Conservation (phyloP, 495 filamentous ascomycete genomes). For the Penicillium maclennaniae region DNA sequence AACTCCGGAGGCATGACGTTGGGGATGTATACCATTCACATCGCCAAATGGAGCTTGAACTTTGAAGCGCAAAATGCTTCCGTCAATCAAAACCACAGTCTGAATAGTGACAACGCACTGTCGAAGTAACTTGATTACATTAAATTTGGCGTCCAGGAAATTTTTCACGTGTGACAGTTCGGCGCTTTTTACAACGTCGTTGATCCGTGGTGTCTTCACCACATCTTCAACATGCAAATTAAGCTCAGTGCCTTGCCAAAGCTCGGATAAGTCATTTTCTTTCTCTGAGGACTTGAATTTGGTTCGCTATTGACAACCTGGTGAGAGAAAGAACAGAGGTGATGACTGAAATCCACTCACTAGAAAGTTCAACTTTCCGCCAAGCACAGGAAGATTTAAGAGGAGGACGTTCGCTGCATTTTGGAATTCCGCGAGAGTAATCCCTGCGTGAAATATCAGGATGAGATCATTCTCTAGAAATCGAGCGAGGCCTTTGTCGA, state of each 20-base stretch:
- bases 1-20: neutral
- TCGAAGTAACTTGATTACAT: neutral
- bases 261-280: neutral
- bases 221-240: neutral
- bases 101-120: neutral
- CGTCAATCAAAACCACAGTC: neutral
- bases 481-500: neutral
- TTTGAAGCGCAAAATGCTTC: neutral
- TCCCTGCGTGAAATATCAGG: neutral
- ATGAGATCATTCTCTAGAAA: neutral
- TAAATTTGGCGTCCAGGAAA: neutral
- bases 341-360: neutral
- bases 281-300: neutral
- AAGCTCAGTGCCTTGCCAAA: neutral
- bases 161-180: neutral
- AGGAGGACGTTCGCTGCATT: neutral
- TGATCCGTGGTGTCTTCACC: neutral
- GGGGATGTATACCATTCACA: neutral
- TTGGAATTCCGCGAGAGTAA: neutral
- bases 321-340: neutral
- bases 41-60: neutral
- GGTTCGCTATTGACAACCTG: neutral
- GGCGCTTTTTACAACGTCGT: neutral
- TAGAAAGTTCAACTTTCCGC: neutral
- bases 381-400: neutral